Percentiles rank a stretch among this genome's conserved stretches.
Evolutionary conservation across 1,284 basidiomycete species (phyloP).

Genomic region (Abortiporus biennis): DNA sequence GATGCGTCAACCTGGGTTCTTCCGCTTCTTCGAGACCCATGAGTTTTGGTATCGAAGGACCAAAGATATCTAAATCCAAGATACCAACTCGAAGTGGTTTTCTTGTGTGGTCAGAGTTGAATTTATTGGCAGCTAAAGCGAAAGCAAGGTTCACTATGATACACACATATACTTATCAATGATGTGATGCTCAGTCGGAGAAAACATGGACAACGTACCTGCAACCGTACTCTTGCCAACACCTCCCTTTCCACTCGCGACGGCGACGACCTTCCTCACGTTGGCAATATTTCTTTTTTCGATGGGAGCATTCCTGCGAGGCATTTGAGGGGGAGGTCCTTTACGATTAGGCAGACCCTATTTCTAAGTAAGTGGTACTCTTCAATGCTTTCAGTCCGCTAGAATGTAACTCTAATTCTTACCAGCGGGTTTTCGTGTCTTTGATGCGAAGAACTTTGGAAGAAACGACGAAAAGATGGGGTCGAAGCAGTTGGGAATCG

Average conservation of each 20-base stretch:
- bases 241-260: constrained; percentile 94
- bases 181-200: no score
- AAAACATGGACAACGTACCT: constrained; percentile 40
- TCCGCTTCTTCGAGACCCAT: constrained; percentile 84
- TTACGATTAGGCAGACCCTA: constrained; percentile 49
- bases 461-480: neutral
- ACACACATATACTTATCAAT: no score
- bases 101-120: neutral
- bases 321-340: constrained; percentile 46
- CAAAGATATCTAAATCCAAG: constrained; percentile 94
- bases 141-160: constrained; percentile 78
- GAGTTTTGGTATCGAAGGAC: constrained; percentile 91
- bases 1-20: constrained; percentile 73
- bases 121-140: constrained; percentile 49
- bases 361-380: constrained; percentile 6
- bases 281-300: constrained; percentile 58
- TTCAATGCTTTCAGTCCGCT: neutral
- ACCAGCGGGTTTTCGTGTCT: constrained; percentile 43
- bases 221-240: constrained; percentile 96
- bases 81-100: constrained; percentile 68
- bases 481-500: no score
- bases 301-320: constrained; percentile 49
- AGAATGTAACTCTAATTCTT: constrained; percentile 7
- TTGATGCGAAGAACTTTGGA: neutral
- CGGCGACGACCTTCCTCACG: constrained; percentile 73